Evolutionary conservation across 2,329 filamentous ascomycete genomes (phyloP).

Genomic region (Hymenoscyphus repandus): DNA sequence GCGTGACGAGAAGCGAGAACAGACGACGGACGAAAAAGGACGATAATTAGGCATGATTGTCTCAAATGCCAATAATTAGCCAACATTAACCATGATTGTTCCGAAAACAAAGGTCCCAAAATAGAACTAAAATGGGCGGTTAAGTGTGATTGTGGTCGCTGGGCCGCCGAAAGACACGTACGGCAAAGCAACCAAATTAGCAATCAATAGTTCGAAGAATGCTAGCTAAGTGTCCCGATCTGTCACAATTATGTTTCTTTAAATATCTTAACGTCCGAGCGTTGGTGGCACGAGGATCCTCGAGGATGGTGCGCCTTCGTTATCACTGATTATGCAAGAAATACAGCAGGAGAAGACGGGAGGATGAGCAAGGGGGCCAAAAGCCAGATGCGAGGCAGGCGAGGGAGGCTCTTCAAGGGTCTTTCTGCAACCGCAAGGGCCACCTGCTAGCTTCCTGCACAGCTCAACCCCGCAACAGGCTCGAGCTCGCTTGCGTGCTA

Average conservation of each 20-base stretch:
- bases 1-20: too few species aligned
- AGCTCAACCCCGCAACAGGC: conserved; percentile 2
- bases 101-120: conserved; percentile 15
- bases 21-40: not conserved
- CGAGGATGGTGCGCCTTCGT: conserved; percentile 1
- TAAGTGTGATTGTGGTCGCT: conserved; percentile 9
- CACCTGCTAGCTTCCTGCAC: conserved; percentile 1
- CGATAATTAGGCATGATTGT: not conserved
- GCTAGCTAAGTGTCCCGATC: conserved; percentile 10
- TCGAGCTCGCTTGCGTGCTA: conserved; percentile 1
- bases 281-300: not conserved
- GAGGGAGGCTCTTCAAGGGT: not conserved
- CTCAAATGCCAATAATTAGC: conserved; percentile 18
- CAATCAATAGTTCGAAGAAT: conserved; percentile 17
- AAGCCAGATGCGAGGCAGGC: not conserved
- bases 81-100: conserved; percentile 9
- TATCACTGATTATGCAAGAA: conserved; percentile 20
- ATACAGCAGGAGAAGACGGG: conserved; percentile 2
- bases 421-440: not conserved
- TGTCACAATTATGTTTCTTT: conserved; percentile 27
- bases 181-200: conserved; percentile 21
- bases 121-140: conserved; percentile 27
- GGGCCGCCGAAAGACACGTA: not conserved
- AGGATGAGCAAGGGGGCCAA: not conserved
- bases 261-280: conserved; percentile 18